Evolutionary conservation across 805 yeast species (phyloP).

Genomic region (Saccharomycopsis fermentans): DNA sequence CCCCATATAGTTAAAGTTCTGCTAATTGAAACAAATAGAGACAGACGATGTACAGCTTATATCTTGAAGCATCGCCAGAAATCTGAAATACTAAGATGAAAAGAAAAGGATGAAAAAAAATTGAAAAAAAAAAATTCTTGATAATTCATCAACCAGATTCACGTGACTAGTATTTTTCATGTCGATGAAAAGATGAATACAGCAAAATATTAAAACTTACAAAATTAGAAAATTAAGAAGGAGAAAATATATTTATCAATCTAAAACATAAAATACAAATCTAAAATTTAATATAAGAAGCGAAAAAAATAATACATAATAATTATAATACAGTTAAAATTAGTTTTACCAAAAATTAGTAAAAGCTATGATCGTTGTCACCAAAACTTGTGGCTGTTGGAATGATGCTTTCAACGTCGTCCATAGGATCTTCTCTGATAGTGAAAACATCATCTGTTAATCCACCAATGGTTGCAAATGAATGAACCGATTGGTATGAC

Average conservation of each 20-base stretch:
- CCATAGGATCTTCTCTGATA: constrained; percentile 3
- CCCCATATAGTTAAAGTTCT: background rate
- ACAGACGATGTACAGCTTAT: no score
- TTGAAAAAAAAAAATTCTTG: background rate
- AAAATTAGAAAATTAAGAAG: background rate
- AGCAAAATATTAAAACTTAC: no score
- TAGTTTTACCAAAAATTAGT: background rate
- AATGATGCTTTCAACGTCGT: constrained; percentile 12
- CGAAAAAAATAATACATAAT: background rate
- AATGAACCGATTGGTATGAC: constrained; percentile 15
- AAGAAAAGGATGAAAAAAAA: background rate
- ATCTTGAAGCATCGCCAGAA: no score
- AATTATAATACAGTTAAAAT: constrained; percentile 3
- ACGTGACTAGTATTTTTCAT: background rate
- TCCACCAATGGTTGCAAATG: constrained; percentile 4
- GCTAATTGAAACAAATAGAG: no score
- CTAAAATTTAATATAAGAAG: background rate
- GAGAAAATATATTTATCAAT: background rate
- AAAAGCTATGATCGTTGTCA: constrained; percentile 1
- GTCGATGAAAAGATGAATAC: no score
- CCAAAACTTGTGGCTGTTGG: constrained; percentile 11
- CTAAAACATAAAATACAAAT: background rate
- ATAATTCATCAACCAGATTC: background rate
- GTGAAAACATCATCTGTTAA: background rate
- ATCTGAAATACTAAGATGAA: no score